Evolutionary conservation across 179 eudicot genomes (phyloP).

Genomic region (Dionaea muscipula): DNA sequence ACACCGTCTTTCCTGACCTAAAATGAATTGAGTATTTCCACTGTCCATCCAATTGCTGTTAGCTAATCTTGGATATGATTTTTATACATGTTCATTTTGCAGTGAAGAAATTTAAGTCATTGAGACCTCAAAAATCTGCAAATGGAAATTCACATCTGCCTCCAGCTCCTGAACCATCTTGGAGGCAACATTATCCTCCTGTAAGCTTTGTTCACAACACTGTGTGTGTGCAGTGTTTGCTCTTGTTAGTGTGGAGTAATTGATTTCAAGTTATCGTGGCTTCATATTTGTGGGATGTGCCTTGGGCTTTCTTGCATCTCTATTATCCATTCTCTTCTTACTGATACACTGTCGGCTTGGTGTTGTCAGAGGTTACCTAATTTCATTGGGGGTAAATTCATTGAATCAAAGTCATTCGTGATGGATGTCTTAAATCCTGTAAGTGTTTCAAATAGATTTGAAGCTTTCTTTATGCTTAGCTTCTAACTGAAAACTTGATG

Average conservation of each 20-base stretch:
- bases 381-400: constrained; percentile 51
- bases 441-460: constrained; percentile 14
- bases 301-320: background rate
- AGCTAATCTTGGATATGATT: no score
- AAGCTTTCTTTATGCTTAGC: background rate
- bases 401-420: constrained; percentile 40
- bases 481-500: background rate
- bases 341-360: background rate
- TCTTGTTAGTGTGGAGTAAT: constrained; percentile 5
- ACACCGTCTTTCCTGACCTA: no score
- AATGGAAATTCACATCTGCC: constrained; percentile 31
- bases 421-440: constrained; percentile 64
- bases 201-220: constrained; percentile 24
- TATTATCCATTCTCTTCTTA: constrained; percentile 4
- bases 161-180: constrained; percentile 37
- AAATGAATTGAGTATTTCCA: no score
- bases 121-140: constrained; percentile 37
- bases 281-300: background rate
- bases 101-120: constrained; percentile 44
- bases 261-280: constrained; percentile 8
- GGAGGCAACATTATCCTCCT: constrained; percentile 43
- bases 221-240: background rate
- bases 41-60: no score
- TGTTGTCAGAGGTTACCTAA: constrained; percentile 44
- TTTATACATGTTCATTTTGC: constrained; percentile 7